Base-by-base conservation (phyloP, 352 stramenopile species). In the Phytophthora fragariaefolia region DNA sequence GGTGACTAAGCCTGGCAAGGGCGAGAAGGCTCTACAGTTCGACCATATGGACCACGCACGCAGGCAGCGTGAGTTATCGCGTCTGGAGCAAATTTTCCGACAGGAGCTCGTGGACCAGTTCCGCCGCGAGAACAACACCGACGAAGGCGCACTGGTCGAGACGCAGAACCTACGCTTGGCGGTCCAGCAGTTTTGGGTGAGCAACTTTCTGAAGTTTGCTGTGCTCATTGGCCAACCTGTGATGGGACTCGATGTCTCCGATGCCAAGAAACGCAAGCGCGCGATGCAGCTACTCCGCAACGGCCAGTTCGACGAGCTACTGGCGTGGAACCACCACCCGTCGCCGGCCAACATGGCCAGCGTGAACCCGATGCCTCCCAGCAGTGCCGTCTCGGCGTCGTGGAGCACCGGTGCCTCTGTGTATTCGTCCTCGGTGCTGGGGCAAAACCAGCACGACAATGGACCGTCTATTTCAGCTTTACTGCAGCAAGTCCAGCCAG, bases 111-210 rank as follows among this genome's bases (percentile, higher is more conserved):
- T 93, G 22, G 78, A 94, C 62, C 84, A 92, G 52, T 92, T 90
- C 64, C 81, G 83, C 6, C 85, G 85, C 20, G 87, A 96, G 58
- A 96, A 92, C 77, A 92, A 92, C 65, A 90, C 84, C 27, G 79
- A 91, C 48, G 84, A 94, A 24, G 85, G 85, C 22, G 83, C 85
- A 36, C 74, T 90, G 34, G 67, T 89, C 40, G 87, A 96, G 63
- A 82, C 85, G 12, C 66, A 89, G 20, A 80, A 92, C 68, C 66
- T 96, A 13, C 79, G 84, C 18, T 76, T 86, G 32, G 87, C 87
- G 5, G 87, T 94, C 47, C 83, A 91, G 66, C 84, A 96, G 72
- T 96, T 96, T 51, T 96, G 87, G 87, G 84, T 93, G 30, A 66
- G 63, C 69, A 93, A 92, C 57, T 92, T 96, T 57, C 71, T 96